Evolutionary conservation across 164 flowering plant species (phyloP).

Genomic region (Nymphaea colorata): DNA sequence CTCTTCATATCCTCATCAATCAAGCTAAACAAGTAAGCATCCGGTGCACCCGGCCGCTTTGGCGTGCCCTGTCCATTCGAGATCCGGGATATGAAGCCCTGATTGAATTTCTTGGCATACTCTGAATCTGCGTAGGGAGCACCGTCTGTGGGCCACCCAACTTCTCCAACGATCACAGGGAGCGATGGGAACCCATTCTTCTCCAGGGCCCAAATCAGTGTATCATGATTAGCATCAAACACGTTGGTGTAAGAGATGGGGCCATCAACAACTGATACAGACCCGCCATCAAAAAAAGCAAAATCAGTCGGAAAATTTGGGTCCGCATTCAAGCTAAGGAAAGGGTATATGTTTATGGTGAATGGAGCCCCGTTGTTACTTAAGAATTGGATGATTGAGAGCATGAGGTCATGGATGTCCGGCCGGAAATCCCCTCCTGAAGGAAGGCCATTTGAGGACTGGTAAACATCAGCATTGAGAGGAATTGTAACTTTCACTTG

Average conservation of each 20-base stretch:
- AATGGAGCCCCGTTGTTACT: slow-evolving; percentile 44
- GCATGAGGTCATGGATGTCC: slow-evolving; percentile 66
- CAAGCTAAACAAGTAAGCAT: slow-evolving; percentile 56
- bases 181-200: slow-evolving; percentile 55
- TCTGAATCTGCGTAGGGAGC: slow-evolving; percentile 38
- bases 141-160: slow-evolving; percentile 97
- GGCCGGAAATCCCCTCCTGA: slow-evolving; percentile 85
- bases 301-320: slow-evolving; percentile 78
- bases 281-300: slow-evolving; percentile 58
- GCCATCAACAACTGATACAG: slow-evolving; percentile 51
- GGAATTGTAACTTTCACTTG: slow-evolving; percentile 84
- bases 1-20: slow-evolving; percentile 82
- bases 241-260: slow-evolving; percentile 70
- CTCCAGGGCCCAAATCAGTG: slow-evolving; percentile 72
- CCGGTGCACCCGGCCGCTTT: slow-evolving; percentile 40
- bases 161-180: slow-evolving; percentile 68
- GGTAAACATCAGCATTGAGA: slow-evolving; percentile 80
- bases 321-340: slow-evolving; percentile 75
- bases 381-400: slow-evolving; percentile 65
- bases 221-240: slow-evolving; percentile 85
- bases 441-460: slow-evolving; percentile 48
- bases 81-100: slow-evolving; percentile 51
- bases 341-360: slow-evolving; percentile 89
- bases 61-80: slow-evolving; percentile 58
- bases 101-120: slow-evolving; percentile 63